Base-by-base conservation (phyloP, 2,329 filamentous ascomycete genomes). In the Blastomyces parvus region DNA sequence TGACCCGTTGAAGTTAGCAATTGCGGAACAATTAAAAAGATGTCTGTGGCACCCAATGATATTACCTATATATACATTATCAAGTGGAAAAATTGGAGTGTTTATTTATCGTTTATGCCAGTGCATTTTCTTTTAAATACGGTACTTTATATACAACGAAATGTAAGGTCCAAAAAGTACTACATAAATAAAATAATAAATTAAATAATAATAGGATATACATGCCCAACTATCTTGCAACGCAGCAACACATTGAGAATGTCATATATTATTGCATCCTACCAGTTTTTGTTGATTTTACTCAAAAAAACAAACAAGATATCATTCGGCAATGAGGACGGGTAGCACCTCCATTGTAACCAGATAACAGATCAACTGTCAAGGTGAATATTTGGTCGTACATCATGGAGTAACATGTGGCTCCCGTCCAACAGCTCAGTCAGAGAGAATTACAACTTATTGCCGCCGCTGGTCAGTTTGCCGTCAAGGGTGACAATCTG, bases 401-500 rank as follows among this genome's bases (percentile, higher is more conserved):
- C n/a, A 36, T 36, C 27, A 55, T 19, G 27, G 7, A 7, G 14
- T 9, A 11, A 1, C 33, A n/a, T 36, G n/a, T 3, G 36, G 22
- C 22, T 58, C 38, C 56, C n/a, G 22, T 17, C 25, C 22, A 7
- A 40, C 38, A 38, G 40, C 19, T 58, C 25, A 13, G 30, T 36
- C 17, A 9, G 52, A 14, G 36, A 14, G 19, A 33, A 57, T 57
- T 40, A 40, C 6, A 9, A 8, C 8, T n/a, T 36, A 40, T 33
- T 19, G 11, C 5, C 52, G 52, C 17, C 22, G 22, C n/a, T 56
- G 19, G n/a, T 3, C 11, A 17, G 70, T 68, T 60, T 55, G 55
- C 56, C 50, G 66, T 66, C 65, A 63, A 80, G 79, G 14, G 83
- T 80, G 59, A 94, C 83, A 33, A 87, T 77, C 71, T 88, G 80